Conservation (phyloP, 2,329 filamentous ascomycete species). For the Aureobasidium sp. region DNA sequence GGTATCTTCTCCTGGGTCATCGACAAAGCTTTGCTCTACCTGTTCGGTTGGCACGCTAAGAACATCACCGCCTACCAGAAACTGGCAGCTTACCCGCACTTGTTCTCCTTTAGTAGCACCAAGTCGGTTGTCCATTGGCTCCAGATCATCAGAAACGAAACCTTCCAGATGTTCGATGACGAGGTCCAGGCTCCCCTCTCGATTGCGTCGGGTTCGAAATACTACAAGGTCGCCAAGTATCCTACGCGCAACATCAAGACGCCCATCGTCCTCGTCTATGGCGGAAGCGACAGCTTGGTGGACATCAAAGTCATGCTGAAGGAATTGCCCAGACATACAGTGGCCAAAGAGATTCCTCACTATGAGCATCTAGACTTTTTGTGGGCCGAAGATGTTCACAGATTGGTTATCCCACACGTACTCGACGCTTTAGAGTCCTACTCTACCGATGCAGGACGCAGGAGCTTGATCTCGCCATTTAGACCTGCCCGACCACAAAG, state of each 20-base stretch:
- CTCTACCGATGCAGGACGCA: slow-evolving; percentile 22
- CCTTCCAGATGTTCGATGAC: slow-evolving; percentile 98
- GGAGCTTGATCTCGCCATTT: slow-evolving; percentile 4
- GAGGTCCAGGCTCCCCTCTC: slow-evolving; percentile 74
- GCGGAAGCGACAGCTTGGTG: slow-evolving; percentile 86
- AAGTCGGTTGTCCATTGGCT: slow-evolving; percentile 99
- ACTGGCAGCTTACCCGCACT: slow-evolving; percentile 86
- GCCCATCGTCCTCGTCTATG: slow-evolving; percentile 87
- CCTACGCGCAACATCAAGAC: slow-evolving; percentile 96
- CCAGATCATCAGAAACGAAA: slow-evolving; percentile 93
- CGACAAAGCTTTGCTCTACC: slow-evolving; percentile 69
- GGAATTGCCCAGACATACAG: slow-evolving; percentile 76
- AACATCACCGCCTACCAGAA: slow-evolving; percentile 88
- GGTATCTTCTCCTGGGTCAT: slow-evolving; percentile 87
- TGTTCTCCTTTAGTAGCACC: slow-evolving; percentile 94
- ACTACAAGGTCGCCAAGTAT: slow-evolving; percentile 94
- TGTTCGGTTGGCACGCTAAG: slow-evolving; percentile 81
- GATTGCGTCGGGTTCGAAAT: slow-evolving; percentile 65
- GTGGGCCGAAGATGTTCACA: slow-evolving; percentile 81
- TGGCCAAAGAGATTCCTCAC: slow-evolving; percentile 79
- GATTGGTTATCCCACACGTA: slow-evolving; percentile 82
- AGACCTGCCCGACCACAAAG: slow-evolving; percentile 13
- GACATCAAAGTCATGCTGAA: slow-evolving; percentile 90
- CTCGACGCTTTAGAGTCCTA: slow-evolving; percentile 78
- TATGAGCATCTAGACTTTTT: slow-evolving; percentile 97